Conservation (phyloP, 805 yeast species). For the Saturnispora besseyi region DNA sequence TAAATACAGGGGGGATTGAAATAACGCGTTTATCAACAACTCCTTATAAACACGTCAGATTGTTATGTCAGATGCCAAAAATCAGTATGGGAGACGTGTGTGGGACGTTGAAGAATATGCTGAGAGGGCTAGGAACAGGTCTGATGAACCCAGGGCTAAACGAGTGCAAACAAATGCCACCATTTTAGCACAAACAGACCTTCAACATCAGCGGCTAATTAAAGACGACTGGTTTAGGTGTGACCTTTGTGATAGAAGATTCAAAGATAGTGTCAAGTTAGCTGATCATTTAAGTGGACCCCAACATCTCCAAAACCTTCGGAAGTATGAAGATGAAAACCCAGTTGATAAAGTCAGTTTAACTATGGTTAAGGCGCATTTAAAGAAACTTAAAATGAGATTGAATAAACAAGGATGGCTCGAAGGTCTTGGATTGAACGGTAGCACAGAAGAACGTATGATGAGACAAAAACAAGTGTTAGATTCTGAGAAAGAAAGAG, state of each 20-base stretch:
- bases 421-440: slow-evolving; percentile 5
- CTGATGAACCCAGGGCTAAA: background rate
- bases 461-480: slow-evolving; percentile 2
- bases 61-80: slow-evolving; percentile 3
- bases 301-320: slow-evolving; percentile 46
- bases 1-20: background rate
- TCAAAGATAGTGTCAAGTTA: slow-evolving; percentile 72
- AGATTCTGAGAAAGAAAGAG: background rate
- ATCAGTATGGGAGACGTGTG: slow-evolving; percentile 47
- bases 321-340: slow-evolving; percentile 16
- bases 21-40: background rate
- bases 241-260: slow-evolving; percentile 68
- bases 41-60: background rate
- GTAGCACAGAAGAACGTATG: background rate
- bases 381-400: slow-evolving; percentile 3
- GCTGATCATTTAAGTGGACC: slow-evolving; percentile 78
- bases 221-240: slow-evolving; percentile 70
- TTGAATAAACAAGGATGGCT: slow-evolving; percentile 5
- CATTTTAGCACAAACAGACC: background rate
- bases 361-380: slow-evolving; percentile 35
- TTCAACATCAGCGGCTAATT: background rate
- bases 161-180: slow-evolving; percentile 5
- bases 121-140: slow-evolving; percentile 32
- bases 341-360: slow-evolving; percentile 34
- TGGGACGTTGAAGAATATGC: slow-evolving; percentile 69